Evolutionary conservation across 2,329 filamentous ascomycete species (phyloP).

Genomic region (Cordyceps cateniannulata): DNA sequence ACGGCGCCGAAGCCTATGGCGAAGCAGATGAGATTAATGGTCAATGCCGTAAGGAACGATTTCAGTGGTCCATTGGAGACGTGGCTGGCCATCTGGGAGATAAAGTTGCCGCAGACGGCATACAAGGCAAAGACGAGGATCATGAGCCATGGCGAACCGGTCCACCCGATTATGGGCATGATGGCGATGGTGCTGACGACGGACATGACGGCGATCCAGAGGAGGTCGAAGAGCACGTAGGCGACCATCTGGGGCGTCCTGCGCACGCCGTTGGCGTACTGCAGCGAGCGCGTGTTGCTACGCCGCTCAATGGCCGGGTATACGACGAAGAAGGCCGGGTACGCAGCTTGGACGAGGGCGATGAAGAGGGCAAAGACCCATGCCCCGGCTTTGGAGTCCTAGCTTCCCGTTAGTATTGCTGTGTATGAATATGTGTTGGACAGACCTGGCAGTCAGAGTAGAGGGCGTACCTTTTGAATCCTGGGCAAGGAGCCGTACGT

Average conservation of each 20-base stretch:
- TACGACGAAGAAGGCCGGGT: slow-evolving; percentile 61
- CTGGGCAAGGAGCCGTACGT: slow-evolving; percentile 55
- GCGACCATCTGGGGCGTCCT: slow-evolving; percentile 73
- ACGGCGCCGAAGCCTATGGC: slow-evolving; percentile 49
- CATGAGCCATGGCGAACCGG: slow-evolving; percentile 68
- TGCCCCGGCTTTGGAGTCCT: slow-evolving; percentile 51
- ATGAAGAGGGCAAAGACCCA: slow-evolving; percentile 55
- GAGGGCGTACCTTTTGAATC: slow-evolving; percentile 35
- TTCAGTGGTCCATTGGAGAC: slow-evolving; percentile 66
- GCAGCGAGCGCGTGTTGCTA: slow-evolving; percentile 67
- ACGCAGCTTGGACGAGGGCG: slow-evolving; percentile 64
- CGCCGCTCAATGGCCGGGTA: slow-evolving; percentile 76
- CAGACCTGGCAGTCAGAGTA: not conserved
- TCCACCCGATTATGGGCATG: slow-evolving; percentile 32
- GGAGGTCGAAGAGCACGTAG: slow-evolving; percentile 70
- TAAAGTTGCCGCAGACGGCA: slow-evolving; percentile 63
- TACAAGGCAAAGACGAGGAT: slow-evolving; percentile 73
- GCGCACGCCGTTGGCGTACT: slow-evolving; percentile 82
- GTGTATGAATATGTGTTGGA: no score
- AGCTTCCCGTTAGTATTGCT: slow-evolving; percentile 28
- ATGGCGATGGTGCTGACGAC: slow-evolving; percentile 44
- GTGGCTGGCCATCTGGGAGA: slow-evolving; percentile 57
- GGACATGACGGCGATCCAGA: slow-evolving; percentile 57
- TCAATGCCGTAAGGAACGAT: slow-evolving; percentile 59
- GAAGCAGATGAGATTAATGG: slow-evolving; percentile 58